Evolutionary conservation across 345 rosid species (phyloP).

Genomic region (Crucihimalaya himalaica): DNA sequence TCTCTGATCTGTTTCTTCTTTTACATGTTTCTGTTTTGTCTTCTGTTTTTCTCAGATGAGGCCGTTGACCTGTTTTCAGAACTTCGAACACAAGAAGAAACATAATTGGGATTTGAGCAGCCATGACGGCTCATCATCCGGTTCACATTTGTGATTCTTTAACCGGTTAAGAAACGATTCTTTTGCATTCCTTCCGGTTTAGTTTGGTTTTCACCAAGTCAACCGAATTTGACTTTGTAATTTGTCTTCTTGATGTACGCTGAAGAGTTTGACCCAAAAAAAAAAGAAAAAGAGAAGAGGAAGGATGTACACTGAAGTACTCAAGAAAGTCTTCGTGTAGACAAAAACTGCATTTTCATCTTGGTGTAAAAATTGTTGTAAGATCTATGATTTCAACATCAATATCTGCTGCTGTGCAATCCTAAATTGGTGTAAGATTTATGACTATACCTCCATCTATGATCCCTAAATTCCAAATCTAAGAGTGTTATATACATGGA

Average conservation of each 20-base stretch:
- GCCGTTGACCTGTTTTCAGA: conserved; percentile 75
- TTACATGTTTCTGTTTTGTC: conserved; percentile 9
- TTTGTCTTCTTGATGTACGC: conserved; percentile 15
- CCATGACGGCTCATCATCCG: conserved; percentile 54
- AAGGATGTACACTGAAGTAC: not conserved
- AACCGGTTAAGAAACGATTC: conserved; percentile 22
- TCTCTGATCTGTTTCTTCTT: conserved; percentile 30
- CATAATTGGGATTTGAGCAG: conserved; percentile 56
- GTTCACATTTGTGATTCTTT: conserved; percentile 47
- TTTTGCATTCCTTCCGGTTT: conserved; percentile 25
- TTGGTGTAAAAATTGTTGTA: conserved; percentile 10
- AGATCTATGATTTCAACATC: conserved; percentile 16
- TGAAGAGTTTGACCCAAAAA: not conserved
- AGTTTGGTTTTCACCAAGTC: conserved; percentile 15
- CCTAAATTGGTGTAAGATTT: not conserved
- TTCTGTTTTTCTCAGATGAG: conserved; percentile 47
- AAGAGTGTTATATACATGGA: not conserved
- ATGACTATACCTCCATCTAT: not conserved
- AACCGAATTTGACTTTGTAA: conserved; percentile 15
- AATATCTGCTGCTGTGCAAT: conserved; percentile 14
- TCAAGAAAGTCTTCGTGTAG: conserved; percentile 11
- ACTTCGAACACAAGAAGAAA: conserved; percentile 69
- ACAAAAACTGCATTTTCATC: conserved; percentile 8
- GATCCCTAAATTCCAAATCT: not conserved
- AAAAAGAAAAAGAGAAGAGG: too few relatives aligned